phyloP scores from a whole-genome alignment of 1,284 basidiomycete species.

The Ustilago tritici region DNA sequence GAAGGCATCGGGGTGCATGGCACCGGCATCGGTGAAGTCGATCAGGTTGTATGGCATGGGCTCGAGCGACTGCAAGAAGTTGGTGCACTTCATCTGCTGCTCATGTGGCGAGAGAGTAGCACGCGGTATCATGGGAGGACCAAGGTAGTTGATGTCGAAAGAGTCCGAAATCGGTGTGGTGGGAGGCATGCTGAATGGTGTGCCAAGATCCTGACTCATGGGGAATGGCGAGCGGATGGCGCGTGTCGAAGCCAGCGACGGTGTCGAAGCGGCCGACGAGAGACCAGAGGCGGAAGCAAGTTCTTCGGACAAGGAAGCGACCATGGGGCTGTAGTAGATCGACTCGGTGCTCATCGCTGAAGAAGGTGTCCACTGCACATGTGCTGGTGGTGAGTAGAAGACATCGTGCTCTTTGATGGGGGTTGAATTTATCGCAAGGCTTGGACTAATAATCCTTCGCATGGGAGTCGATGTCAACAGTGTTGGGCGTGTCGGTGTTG shows the following conservation, averaged over 20 bases:
- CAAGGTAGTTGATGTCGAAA: slow-evolving; percentile 52
- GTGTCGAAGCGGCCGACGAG: slow-evolving; percentile 51
- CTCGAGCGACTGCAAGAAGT: slow-evolving; percentile 53
- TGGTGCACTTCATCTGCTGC: slow-evolving; percentile 54
- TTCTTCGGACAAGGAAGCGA: slow-evolving; percentile 42
- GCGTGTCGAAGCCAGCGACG: slow-evolving; percentile 40
- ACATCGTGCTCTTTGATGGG: slow-evolving; percentile 49
- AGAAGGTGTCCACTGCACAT: slow-evolving; percentile 48
- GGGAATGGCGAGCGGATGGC: slow-evolving; percentile 43
- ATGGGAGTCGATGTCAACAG: slow-evolving; percentile 46
- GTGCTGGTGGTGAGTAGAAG: slow-evolving; percentile 50
- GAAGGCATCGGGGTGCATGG: slow-evolving; percentile 17
- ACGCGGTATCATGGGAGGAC: slow-evolving; percentile 48
- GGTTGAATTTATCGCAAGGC: slow-evolving; percentile 52
- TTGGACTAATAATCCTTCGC: slow-evolving; percentile 55
- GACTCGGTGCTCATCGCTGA: slow-evolving; percentile 53
- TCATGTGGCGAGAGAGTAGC: slow-evolving; percentile 42
- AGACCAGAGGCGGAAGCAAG: slow-evolving; percentile 33
- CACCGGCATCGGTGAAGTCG: slow-evolving; percentile 35
- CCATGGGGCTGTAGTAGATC: slow-evolving; percentile 49
- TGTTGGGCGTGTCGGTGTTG: slow-evolving; percentile 42
- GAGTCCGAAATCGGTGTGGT: slow-evolving; percentile 49
- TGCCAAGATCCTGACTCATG: slow-evolving; percentile 50
- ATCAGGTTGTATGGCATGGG: slow-evolving; percentile 43
- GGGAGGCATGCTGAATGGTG: slow-evolving; percentile 49